Conservation (phyloP, 352 stramenopile species). For the Thalassiosira ordinaria region DNA sequence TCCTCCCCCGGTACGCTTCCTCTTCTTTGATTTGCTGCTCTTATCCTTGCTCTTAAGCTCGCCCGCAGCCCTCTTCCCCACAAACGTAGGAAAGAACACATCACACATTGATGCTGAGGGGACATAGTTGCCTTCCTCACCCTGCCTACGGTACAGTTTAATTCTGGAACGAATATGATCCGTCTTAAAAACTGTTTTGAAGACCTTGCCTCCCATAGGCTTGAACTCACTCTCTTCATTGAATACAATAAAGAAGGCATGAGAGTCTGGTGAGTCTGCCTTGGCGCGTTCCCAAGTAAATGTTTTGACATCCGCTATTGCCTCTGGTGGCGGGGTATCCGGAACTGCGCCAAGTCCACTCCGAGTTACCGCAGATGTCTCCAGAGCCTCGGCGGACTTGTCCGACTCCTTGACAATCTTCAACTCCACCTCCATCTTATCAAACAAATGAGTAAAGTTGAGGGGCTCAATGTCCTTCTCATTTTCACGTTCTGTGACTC, state of each 20-base stretch:
- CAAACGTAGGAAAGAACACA: constrained; percentile 73
- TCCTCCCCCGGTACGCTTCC: constrained; percentile 21
- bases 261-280: constrained; percentile 53
- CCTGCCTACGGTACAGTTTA: constrained; percentile 55
- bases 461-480: constrained; percentile 55
- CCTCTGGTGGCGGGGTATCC: constrained; percentile 4
- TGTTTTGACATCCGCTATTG: constrained; percentile 23
- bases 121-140: constrained; percentile 55
- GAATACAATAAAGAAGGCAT: constrained; percentile 70
- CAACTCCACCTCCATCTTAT: constrained; percentile 70
- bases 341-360: constrained; percentile 20
- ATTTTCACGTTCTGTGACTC: constrained; percentile 59
- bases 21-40: constrained; percentile 52
- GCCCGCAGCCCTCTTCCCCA: constrained; percentile 29
- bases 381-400: background rate
- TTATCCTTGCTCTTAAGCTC: constrained; percentile 41
- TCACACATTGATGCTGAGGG: constrained; percentile 58
- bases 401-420: constrained; percentile 39
- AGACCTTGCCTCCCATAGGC: constrained; percentile 32
- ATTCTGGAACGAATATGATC: constrained; percentile 64
- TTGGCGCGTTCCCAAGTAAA: constrained; percentile 59
- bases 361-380: constrained; percentile 31
- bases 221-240: constrained; percentile 46
- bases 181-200: constrained; percentile 49
- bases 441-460: constrained; percentile 82